These are phyloP conservation scores for Plantago ovata DNA, from an alignment of 257 asterid species.

Conservation along the genomic window DNA sequence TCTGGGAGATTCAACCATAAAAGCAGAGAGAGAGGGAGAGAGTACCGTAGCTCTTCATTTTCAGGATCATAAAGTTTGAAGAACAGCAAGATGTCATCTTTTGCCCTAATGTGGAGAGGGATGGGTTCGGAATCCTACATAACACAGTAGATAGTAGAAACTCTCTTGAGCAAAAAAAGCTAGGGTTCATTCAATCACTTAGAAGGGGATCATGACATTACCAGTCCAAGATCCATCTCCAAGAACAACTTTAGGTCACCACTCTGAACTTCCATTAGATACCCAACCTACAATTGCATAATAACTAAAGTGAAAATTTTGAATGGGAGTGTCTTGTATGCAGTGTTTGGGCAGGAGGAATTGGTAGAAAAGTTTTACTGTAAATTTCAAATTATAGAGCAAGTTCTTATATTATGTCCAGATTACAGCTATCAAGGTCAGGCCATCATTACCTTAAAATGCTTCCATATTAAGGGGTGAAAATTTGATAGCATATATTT, in stretches of 20 bases:
- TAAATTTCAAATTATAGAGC: not conserved
- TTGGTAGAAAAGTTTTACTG: not conserved
- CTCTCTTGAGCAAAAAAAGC: constrained; percentile 8
- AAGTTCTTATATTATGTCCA: not conserved
- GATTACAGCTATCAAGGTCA: not conserved
- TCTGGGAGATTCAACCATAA: constrained; percentile 7
- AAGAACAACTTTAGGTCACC: constrained; percentile 24
- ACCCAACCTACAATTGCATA: constrained; percentile 20
- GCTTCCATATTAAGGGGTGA: too few species aligned
- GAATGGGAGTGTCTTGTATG: constrained; percentile 1
- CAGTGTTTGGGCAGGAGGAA: not conserved
- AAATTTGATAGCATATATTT: not conserved
- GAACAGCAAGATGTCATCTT: constrained; percentile 47
- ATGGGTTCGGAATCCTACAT: constrained; percentile 35
- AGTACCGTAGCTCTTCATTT: constrained; percentile 46
- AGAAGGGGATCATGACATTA: constrained; percentile 20
- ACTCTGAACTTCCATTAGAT: constrained; percentile 15
- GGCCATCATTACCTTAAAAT: not conserved
- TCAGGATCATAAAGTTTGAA: constrained; percentile 54
- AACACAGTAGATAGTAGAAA: constrained; percentile 22
- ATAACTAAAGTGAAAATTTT: not conserved
- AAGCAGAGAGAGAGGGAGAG: constrained; percentile 10
- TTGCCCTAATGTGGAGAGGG: constrained; percentile 32
- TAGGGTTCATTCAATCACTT: constrained; percentile 8
- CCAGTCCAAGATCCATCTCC: constrained; percentile 33